Conservation (phyloP, 805 yeast species). For the Vanderwaltozyma yarrowii region DNA sequence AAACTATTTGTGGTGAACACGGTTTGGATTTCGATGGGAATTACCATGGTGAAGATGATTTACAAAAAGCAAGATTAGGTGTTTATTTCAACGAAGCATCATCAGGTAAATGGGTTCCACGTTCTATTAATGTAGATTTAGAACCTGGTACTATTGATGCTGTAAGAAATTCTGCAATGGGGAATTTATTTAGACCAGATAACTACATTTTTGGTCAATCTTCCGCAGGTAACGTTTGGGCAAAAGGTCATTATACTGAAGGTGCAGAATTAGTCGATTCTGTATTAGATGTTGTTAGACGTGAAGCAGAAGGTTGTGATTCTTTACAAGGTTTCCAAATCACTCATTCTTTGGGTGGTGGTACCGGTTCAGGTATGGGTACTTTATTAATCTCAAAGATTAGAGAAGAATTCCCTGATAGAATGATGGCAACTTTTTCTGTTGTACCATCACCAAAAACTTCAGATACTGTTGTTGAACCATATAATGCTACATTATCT, state of each 20-base stretch:
- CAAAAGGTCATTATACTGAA: conserved; percentile 93
- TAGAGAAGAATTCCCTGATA: conserved; percentile 87
- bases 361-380: conserved; percentile 97
- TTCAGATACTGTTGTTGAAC: conserved; percentile 90
- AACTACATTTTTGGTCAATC: conserved; percentile 83
- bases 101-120: conserved; percentile 83
- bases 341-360: conserved; percentile 76
- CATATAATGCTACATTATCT: conserved; percentile 86
- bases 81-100: conserved; percentile 86
- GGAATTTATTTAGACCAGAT: conserved; percentile 85
- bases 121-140: conserved; percentile 84
- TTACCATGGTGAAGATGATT: conserved; percentile 49
- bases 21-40: conserved; percentile 69
- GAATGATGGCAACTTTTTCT: conserved; percentile 94
- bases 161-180: conserved; percentile 70
- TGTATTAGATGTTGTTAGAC: conserved; percentile 80
- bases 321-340: conserved; percentile 93
- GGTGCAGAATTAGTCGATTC: conserved; percentile 91
- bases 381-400: conserved; percentile 75
- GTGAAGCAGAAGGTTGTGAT: conserved; percentile 91
- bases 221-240: conserved; percentile 95
- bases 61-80: conserved; percentile 50
- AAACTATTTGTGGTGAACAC: conserved; percentile 82
- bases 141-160: conserved; percentile 92
- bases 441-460: conserved; percentile 88